Evolutionary conservation across 768 basidiomycete species (phyloP), one percentile per base, ranked within the genome.

Genomic region (Piloderma croceum): DNA sequence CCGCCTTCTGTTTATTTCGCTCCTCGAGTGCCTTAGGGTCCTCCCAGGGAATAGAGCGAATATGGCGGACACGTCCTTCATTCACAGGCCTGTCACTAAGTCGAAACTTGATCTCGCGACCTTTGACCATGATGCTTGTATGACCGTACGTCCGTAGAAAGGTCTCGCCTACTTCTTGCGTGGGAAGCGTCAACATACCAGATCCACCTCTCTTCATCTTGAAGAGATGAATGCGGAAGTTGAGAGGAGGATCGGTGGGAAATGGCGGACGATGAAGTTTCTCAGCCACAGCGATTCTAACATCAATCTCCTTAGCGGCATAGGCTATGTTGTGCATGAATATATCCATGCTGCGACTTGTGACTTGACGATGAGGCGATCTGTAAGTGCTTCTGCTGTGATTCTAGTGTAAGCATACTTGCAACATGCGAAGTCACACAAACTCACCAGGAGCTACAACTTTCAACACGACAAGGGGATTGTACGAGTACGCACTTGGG

Each of bases 301-400:
- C 34, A 15, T 67, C 65, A 19, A 63, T 57, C 15, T 46, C 51
- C 1, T 27, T 45, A 1, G 57, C 64, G 29, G 62, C 50, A 9
- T 47, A 36, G 4, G 57, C 35, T 9, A 67, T 51, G n/a, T 52
- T 42, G 12, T 45, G 38, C 62, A 67, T 62, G 49, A 53, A 67
- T 15, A 67, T 21, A 5, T 67, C 60, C 65, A 67, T 67, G 38
- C 52, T 29, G 27, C n/a, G n/a, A n/a, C n/a, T n/a, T n/a, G n/a
- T n/a, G n/a, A n/a, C n/a, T n/a, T n/a, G n/a, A n/a, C n/a, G n/a
- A n/a, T n/a, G n/a, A n/a, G n/a, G n/a, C n/a, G n/a, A n/a, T n/a
- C n/a, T n/a, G n/a, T n/a, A n/a, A n/a, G n/a, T n/a, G n/a, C n/a
- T n/a, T n/a, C n/a, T n/a, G n/a, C n/a, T n/a, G n/a, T n/a, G n/a